These are phyloP conservation scores for Yarrowia sp. DNA, from an alignment of 805 yeast genomes.

Conservation along the genomic window DNA sequence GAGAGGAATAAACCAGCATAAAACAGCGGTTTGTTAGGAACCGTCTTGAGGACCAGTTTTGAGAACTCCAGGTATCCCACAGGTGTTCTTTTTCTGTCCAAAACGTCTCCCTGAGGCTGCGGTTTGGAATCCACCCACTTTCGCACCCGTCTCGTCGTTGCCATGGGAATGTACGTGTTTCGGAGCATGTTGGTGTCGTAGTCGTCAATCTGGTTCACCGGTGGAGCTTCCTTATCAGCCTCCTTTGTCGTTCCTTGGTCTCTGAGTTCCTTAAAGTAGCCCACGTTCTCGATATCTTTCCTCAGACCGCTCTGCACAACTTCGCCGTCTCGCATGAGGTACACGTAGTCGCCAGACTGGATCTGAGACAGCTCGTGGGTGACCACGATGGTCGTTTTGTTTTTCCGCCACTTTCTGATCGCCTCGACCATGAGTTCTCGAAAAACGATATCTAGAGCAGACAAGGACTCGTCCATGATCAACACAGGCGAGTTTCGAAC, in stretches of 20 bases:
- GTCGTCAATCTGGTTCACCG: constrained; percentile 10
- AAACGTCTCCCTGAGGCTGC: neutral
- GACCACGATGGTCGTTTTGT: constrained; percentile 77
- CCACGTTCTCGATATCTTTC: constrained; percentile 30
- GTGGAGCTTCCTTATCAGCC: neutral
- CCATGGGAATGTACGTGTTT: constrained; percentile 4
- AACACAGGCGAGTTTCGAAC: constrained; percentile 75
- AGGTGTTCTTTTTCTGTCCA: constrained; percentile 9
- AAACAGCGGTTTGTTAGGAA: constrained; percentile 46
- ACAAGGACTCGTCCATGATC: constrained; percentile 83
- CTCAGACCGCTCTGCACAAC: constrained; percentile 49
- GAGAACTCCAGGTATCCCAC: constrained; percentile 19
- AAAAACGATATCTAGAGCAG: constrained; percentile 72
- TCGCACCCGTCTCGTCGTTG: neutral
- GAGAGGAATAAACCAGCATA: constrained; percentile 62
- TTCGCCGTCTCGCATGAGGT: constrained; percentile 65
- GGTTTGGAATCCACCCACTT: constrained; percentile 8
- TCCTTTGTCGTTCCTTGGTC: constrained; percentile 16
- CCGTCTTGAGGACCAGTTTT: constrained; percentile 13
- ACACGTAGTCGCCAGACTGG: constrained; percentile 61
- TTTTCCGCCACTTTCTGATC: constrained; percentile 65
- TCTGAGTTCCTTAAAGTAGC: constrained; percentile 14
- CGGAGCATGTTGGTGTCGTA: neutral
- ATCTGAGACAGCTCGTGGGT: constrained; percentile 79
- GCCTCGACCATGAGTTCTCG: constrained; percentile 57